These are phyloP conservation scores for Dothistroma pini DNA, from an alignment of 2,329 filamentous ascomycete species.

Conservation along the genomic window DNA sequence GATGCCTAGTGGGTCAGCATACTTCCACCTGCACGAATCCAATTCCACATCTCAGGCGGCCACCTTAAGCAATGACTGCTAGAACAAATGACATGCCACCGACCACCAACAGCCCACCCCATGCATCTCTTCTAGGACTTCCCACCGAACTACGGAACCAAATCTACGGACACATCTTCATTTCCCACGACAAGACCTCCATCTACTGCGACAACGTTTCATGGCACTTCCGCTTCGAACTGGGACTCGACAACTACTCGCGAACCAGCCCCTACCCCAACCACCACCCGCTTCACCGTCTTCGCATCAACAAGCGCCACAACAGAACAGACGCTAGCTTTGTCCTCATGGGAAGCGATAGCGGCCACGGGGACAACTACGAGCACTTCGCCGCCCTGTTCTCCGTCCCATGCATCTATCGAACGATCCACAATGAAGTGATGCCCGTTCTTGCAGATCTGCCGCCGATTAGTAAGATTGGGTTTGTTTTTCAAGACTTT, in stretches of 20 bases:
- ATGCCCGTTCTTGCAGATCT: neutral
- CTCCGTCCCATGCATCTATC: neutral
- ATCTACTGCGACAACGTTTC: neutral
- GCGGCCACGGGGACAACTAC: neutral
- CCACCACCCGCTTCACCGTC: neutral
- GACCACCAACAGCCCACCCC: neutral
- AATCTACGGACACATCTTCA: slow-evolving; percentile 4
- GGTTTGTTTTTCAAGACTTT: neutral
- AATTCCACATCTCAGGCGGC: neutral
- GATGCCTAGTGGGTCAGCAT: neutral
- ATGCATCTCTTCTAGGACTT: slow-evolving; percentile 1
- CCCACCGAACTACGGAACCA: slow-evolving; percentile 3
- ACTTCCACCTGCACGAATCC: neutral
- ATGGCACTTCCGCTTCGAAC: neutral
- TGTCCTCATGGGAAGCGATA: neutral
- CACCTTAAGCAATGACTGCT: neutral
- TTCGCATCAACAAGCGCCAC: neutral
- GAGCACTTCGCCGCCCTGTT: neutral
- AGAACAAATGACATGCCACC: neutral
- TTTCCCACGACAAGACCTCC: neutral
- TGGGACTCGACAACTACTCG: neutral
- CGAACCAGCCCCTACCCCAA: neutral
- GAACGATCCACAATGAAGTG: neutral
- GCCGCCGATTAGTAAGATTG: neutral
- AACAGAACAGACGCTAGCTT: neutral